phyloP scores from a whole-genome alignment of 2,329 filamentous ascomycete genomes.

The Fusarium tuaranense region DNA sequence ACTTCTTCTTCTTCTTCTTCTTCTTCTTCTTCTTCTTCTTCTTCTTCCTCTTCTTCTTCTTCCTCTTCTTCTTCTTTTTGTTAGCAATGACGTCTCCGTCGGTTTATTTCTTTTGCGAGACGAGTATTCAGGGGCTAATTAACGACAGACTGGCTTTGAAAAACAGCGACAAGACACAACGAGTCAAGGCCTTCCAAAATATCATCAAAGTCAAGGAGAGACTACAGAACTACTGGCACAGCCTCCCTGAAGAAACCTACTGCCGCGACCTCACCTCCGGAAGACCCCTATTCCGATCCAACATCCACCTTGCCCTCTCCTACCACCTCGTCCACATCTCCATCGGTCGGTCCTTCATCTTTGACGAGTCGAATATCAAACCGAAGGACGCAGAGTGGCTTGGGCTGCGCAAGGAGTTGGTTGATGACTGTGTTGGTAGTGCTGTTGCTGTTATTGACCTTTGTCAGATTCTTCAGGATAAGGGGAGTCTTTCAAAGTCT shows the following conservation, averaged over 20 bases:
- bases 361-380: constrained; percentile 12
- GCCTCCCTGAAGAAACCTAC: constrained; percentile 27
- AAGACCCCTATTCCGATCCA: constrained; percentile 36
- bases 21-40: too few relatives aligned
- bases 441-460: constrained; percentile 27
- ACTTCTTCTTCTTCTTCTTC: too few relatives aligned
- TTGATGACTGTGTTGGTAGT: constrained; percentile 26
- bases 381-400: constrained; percentile 11
- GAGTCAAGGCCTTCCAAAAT: constrained; percentile 3
- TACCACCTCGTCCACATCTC: constrained; percentile 35
- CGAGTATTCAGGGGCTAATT: neutral
- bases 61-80: too few relatives aligned
- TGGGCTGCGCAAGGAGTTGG: constrained; percentile 11
- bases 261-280: constrained; percentile 35
- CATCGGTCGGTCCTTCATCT: constrained; percentile 36
- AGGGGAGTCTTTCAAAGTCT: constrained; percentile 30
- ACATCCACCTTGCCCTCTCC: constrained; percentile 36
- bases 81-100: too few relatives aligned
- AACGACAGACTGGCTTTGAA: constrained; percentile 15
- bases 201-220: constrained; percentile 18
- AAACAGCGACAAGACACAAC: constrained; percentile 10
- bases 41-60: too few relatives aligned
- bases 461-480: constrained; percentile 24
- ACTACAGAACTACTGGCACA: constrained; percentile 25
- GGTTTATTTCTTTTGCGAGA: neutral